Conservation (phyloP, 306 rosid genomes). For the Carpinus viminea region DNA sequence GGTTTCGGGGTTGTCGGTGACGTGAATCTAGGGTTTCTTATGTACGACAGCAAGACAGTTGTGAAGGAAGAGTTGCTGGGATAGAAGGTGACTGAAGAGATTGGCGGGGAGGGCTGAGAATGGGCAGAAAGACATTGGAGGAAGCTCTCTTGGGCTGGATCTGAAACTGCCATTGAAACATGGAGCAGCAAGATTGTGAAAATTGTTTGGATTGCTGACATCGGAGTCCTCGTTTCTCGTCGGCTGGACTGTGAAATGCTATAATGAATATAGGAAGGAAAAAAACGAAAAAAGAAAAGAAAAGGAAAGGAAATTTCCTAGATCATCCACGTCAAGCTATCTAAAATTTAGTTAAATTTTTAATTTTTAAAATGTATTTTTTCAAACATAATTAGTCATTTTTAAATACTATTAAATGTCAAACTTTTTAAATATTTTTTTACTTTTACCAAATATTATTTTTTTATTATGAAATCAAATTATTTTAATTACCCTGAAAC, state of each 20-base stretch:
- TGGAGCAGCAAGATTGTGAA: conserved; percentile 30
- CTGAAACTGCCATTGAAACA: conserved; percentile 37
- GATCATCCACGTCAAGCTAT: too few species aligned
- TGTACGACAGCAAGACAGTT: conserved; percentile 41
- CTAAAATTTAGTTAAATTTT: too few species aligned
- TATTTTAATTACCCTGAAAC: too few species aligned
- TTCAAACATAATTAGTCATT: too few species aligned
- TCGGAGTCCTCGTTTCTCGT: conserved; percentile 8
- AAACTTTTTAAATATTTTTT: too few species aligned
- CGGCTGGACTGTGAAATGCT: not conserved
- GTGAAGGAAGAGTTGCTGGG: conserved; percentile 54
- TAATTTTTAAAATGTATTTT: too few species aligned
- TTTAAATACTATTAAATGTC: too few species aligned
- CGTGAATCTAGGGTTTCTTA: conserved; percentile 60
- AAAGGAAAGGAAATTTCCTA: too few species aligned
- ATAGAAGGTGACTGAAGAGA: conserved; percentile 51
- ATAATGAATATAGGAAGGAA: too few species aligned
- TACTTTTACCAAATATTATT: too few species aligned
- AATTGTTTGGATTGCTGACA: conserved; percentile 1
- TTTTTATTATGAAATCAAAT: too few species aligned
- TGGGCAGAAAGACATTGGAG: conserved; percentile 55
- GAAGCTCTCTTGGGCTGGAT: conserved; percentile 34
- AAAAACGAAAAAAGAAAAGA: too few species aligned
- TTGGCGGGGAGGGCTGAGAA: conserved; percentile 43
- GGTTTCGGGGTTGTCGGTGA: conserved; percentile 61